A percentile compares a stretch with the other conserved stretches of the same genome.
Evolutionary conservation across 2,329 filamentous ascomycete genomes (phyloP).

Genomic region (Claviceps quebecensis): DNA sequence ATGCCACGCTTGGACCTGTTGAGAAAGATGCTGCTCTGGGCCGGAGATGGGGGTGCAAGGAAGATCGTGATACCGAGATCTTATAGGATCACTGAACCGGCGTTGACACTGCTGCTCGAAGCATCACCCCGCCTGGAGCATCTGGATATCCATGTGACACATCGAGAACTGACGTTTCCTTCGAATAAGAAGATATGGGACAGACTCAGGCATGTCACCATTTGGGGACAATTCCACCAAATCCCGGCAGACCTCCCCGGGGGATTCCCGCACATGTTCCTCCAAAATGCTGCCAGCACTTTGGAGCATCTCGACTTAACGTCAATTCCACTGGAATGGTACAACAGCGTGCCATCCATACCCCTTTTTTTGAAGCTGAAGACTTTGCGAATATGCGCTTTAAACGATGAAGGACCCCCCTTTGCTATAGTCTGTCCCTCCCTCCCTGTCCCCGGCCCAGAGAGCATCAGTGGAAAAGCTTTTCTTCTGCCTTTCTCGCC

Average conservation of each 20-base stretch:
- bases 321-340: slow-evolving; percentile 6
- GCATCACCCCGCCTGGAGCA: too few relatives aligned
- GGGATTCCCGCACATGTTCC: slow-evolving; percentile 6
- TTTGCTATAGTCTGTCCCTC: slow-evolving; percentile 4
- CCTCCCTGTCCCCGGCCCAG: background rate
- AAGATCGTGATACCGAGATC: too few relatives aligned
- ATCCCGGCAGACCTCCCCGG: background rate
- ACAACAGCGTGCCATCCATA: background rate
- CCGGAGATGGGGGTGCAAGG: too few relatives aligned
- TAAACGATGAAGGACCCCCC: too few relatives aligned
- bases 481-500: too few relatives aligned
- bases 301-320: slow-evolving; percentile 12
- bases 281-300: slow-evolving; percentile 8
- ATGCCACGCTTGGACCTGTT: too few relatives aligned
- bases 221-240: background rate
- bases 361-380: slow-evolving; percentile 15
- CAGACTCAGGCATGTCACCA: slow-evolving; percentile 4
- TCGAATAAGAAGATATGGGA: slow-evolving; percentile 3
- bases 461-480: too few relatives aligned
- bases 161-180: background rate
- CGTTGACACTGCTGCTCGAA: too few relatives aligned
- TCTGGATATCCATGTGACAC: too few relatives aligned
- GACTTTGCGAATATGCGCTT: slow-evolving; percentile 15
- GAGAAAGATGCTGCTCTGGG: too few relatives aligned
- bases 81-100: too few relatives aligned